Evolutionary conservation across 352 stramenopile species (phyloP), one percentile per base, ranked within the genome.

Genomic region (Globisporangium cystogenes): DNA sequence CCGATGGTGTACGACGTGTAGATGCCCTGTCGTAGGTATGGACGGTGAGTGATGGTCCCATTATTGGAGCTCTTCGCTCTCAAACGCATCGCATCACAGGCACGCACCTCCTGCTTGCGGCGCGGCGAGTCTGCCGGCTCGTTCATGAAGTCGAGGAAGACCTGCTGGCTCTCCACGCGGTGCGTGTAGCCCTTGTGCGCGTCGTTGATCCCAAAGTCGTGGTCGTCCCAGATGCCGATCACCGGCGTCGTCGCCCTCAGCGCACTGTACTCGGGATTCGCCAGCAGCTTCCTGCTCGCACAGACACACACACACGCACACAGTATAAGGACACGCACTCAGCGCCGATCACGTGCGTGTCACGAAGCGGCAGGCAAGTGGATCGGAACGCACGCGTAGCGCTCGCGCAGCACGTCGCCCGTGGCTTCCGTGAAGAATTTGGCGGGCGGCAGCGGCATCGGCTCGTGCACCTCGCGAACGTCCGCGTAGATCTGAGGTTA

Each of bases 171-270:
- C 52, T 90, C 67, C 23, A 82, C 67, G 7, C 82, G 81, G 56
- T 91, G 72, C 40, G 64, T 63, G 57, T 81, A 96, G 5, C 68
- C 58, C 39, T 90, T 94, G 62, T 84, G 68, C 11, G 76, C 84
- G 50, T 96, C 86, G 57, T 96, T 96, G 47, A 91, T 89, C n/a
- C 87, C 87, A 52, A 91, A 96, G 61, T 96, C 87, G 56, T 96
- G 86, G 65, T 96, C 87, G 59, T 96, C 82, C 84, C 84, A 94
- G 53, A 90, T 89, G n/a, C 77, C 84, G 41, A 94, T 89, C 41
- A 91, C 73, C 7, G 84, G 84, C 50, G 76, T 89, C 44, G 43
- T 69, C 36, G 70, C 70, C 16, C 73, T 68, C 33, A 94, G 86
- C 48, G 64, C 49, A 14, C 54, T 63, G 64, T 93, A 93, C 51